Evolutionary conservation across 495 filamentous ascomycete genomes (phyloP).

Genomic region (Penicillium cinerascens): DNA sequence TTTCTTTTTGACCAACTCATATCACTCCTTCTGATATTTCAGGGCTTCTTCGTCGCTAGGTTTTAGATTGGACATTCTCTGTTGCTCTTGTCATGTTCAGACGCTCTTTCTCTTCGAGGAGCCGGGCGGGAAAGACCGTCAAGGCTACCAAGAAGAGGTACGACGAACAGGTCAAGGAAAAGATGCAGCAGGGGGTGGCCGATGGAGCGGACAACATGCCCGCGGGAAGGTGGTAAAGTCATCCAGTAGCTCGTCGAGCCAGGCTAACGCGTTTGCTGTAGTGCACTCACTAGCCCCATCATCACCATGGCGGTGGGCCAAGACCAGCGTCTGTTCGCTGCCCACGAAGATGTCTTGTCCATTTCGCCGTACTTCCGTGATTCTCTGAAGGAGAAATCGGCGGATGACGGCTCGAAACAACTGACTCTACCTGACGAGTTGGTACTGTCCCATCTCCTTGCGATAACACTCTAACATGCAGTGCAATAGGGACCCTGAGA

Average conservation of each 20-base stretch:
- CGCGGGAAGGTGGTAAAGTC: slow-evolving; percentile 40
- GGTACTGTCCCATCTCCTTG: neutral
- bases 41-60: slow-evolving; percentile 22
- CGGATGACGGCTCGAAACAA: slow-evolving; percentile 52
- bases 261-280: slow-evolving; percentile 17
- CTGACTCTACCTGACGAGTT: slow-evolving; percentile 59
- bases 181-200: slow-evolving; percentile 64
- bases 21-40: slow-evolving; percentile 33
- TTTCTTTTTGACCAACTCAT: slow-evolving; percentile 33
- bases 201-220: slow-evolving; percentile 54
- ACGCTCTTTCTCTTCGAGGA: slow-evolving; percentile 72
- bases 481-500: slow-evolving; percentile 53
- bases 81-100: slow-evolving; percentile 68
- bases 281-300: slow-evolving; percentile 70
- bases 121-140: slow-evolving; percentile 74
- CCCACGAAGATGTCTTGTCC: slow-evolving; percentile 63
- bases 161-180: slow-evolving; percentile 69
- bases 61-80: slow-evolving; percentile 6
- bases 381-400: slow-evolving; percentile 54
- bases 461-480: neutral
- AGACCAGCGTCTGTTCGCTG: slow-evolving; percentile 75
- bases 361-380: slow-evolving; percentile 57
- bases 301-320: slow-evolving; percentile 76
- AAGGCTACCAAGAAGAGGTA: slow-evolving; percentile 69
- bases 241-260: slow-evolving; percentile 7